Conservation (phyloP, 78 protist genomes). For the slime mould (Dictyostelium discoideum) region dicty_2.7 NC_007090.3:1729001-1729500, state of each 20-base stretch:
- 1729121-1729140: constrained; percentile 31
- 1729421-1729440: neutral
- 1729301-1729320: neutral
- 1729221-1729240: neutral
- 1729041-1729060: neutral
- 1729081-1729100: constrained; percentile 54
- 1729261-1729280: neutral
- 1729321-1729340: neutral
- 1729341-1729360: neutral
- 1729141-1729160: constrained; percentile 58
- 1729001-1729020: neutral
- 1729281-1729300: neutral
- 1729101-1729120: constrained; percentile 33
- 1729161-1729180: neutral
- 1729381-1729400: neutral
- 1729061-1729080: constrained; percentile 8
- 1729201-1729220: constrained; percentile 12
- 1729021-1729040: neutral
- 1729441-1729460: neutral
- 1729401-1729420: neutral
- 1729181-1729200: neutral
- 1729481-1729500: neutral
- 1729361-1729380: neutral
- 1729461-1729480: neutral
- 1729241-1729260: neutral